Evolutionary conservation across 805 yeast genomes (phyloP), one percentile per base, ranked within the genome.

Genomic region (Cyberlindnera suaveolens): DNA sequence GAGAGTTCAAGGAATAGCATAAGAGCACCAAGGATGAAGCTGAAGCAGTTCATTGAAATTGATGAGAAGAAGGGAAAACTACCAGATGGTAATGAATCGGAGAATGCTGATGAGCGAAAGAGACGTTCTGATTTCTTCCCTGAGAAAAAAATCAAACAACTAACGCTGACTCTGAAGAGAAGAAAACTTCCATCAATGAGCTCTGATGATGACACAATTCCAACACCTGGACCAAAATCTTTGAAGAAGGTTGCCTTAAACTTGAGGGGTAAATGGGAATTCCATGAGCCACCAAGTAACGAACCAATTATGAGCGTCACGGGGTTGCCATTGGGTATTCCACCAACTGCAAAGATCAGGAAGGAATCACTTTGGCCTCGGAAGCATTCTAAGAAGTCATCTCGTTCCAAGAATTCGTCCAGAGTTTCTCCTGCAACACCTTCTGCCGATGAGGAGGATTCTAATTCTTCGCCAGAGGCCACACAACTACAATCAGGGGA

Each of bases 281-380:
- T 23, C 27, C 10, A 23, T 23, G 27, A 23, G 27, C 27, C 27
- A 9, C 27, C 27, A 23, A 23, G 71, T 30, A 73, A 77, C 1
- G 73, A 69, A 31, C 78, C 83, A 0, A 60, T 65, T 10, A 79
- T 85, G 34, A 71, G 74, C 10, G 77, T 78, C 32, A 82, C 91
- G 0, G 96, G 96, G 2, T 68, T 78, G 34, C 83, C 93, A 4
- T 62, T 88, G 42, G 86, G 78, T 49, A 70, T 76, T n/a, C 70
- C 72, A 6, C 96, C 96, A 8, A 75, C 78, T 15, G 62, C 68
- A 4, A 81, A 76, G 53, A 65, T 76, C 31, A 77, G 73, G 54
- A 77, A 72, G 48, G 84, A 78, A 37, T 67, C 78, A 15, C 60
- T 73, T 38, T 73, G 83, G 78, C 72, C 78, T 23, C 52, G 60